Evolutionary conservation across 176 grass and related monocot species (phyloP), one percentile per base, ranked within the genome.

Genomic region (Alloteropsis semialata): DNA sequence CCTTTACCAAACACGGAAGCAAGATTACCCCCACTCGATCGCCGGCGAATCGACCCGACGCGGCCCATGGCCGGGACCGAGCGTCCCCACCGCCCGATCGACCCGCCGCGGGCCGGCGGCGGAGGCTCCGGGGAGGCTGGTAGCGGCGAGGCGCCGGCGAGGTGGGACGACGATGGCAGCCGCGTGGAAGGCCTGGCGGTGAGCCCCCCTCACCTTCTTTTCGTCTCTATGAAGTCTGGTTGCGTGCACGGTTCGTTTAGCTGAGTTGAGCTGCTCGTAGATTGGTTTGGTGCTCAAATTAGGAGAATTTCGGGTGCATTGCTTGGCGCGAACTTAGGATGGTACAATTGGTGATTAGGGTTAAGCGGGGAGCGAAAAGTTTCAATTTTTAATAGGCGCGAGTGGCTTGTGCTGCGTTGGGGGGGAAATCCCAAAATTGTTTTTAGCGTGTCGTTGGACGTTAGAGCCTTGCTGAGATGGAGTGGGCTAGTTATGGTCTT

Each of bases 111-210:
- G 21, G 55, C 77, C 17, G 24, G 28, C 51, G 22, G 42, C 42
- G 38, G 10, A 25, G 16, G 24, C 56, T 76, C 34, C 34, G 58
- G 37, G 17, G 61, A 46, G 34, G 41, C 42, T 63, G 10, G 32
- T 3, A 44, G 22, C 2, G 37, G 24, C 10, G 79, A 49, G 3
- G 83, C 75, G 38, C 75, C 74, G 38, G n/a, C 45, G 46, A 65
- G n/a, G 58, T 84, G 87, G 81, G 81, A 74, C 75, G 81, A 59
- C 81, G 86, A 46, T 37, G 69, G 36, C 10, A 49, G 72, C 17
- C 46, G 22, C 46, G 62, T 74, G 45, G 68, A 72, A 53, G 68
- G 75, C 37, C 16, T 88, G 68, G 87, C 81, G 87, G 81, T 88
- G 75, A 79, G 75, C 21, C 38, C 28, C 21, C 45, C 21, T 65